A percentile compares a stretch with the other conserved stretches of the same genome.
These are phyloP conservation scores for Naganishia sp. DNA, from an alignment of 1,284 basidiomycete genomes.

Conservation along the genomic window DNA sequence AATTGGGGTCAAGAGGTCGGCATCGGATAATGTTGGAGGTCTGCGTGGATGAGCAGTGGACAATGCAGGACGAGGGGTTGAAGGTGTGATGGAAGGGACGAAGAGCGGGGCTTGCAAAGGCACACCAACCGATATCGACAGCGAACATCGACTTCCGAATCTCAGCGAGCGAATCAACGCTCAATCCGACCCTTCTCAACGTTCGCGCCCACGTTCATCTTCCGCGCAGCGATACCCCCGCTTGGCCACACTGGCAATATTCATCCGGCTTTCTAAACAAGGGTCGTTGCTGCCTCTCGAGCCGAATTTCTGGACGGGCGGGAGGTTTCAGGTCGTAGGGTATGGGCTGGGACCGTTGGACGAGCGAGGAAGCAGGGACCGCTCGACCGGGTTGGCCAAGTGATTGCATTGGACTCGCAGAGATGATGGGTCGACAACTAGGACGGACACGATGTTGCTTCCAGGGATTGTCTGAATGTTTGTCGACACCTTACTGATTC, in stretches of 20 bases:
- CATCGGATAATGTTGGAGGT: conserved; percentile 12
- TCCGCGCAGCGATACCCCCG: too few relatives aligned
- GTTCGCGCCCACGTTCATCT: too few relatives aligned
- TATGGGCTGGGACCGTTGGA: not conserved
- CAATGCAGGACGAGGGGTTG: not conserved
- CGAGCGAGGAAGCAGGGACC: not conserved
- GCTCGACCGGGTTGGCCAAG: not conserved
- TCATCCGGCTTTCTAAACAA: too few relatives aligned
- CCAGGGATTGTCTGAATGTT: conserved; percentile 7
- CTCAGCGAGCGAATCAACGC: too few relatives aligned
- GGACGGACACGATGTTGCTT: not conserved
- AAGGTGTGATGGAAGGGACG: not conserved
- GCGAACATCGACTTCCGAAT: too few relatives aligned
- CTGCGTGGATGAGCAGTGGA: not conserved
- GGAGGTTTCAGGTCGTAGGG: not conserved
- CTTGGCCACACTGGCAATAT: too few relatives aligned
- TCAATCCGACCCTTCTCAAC: too few relatives aligned
- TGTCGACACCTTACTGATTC: conserved; percentile 27
- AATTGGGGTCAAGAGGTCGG: not conserved
- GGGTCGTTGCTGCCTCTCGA: too few relatives aligned
- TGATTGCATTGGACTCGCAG: too few relatives aligned
- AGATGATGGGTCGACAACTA: too few relatives aligned
- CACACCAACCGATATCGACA: too few relatives aligned
- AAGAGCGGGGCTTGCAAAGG: not conserved
- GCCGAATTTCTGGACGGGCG: not conserved